Base-by-base conservation (phyloP, 805 yeast species). In the Barnettozyma salicaria region DNA sequence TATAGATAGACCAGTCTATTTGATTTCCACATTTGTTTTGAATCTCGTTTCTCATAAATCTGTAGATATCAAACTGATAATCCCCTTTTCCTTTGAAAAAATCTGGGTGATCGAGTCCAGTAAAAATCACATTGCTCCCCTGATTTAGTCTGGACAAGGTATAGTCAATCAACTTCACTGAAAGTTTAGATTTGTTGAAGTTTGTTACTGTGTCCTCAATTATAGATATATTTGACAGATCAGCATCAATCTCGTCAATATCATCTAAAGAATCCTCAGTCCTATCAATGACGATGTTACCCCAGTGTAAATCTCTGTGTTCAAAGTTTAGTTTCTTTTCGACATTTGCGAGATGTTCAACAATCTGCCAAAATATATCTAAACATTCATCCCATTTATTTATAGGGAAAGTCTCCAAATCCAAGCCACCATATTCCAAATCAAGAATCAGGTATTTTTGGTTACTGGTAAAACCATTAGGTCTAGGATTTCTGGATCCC, bases 271-370 rank as follows among this genome's bases (percentile, higher is more conserved):
- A 17, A 7, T 22, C 32, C 12, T 57, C 55, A 7, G 49, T 41
- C 11, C 48, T 45, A 34, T 64, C 64, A 13, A 81, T 60, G 12
- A 78, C 60, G 36, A 81, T 62, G 49, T 81, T 81, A 10, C 80
- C 79, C 69, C 81, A 67, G 43, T 78, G 81, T 41, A 82, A 56
- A 54, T 81, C 85, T 32, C 90, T 65, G 49, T 82, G 90, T 56
- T 81, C 89, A 56, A 80, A 80, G 42, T 69, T 64, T 41, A 62
- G 60, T 25, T 59, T 51, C 12, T 61, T 55, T 54, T 82, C 88
- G 1, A 76, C 80, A 8, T 57, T 58, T 19, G 72, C 67, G 19
- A 81, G 56, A 5, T 65, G 56, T n/a, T 61, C 55, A 2, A 65
- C 75, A 19, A 76, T 59, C 42, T 67, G 67, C 74, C 78, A 71